Conservation (phyloP, 371 early-diverging fungal genomes). For the Circinella umbellata region DNA sequence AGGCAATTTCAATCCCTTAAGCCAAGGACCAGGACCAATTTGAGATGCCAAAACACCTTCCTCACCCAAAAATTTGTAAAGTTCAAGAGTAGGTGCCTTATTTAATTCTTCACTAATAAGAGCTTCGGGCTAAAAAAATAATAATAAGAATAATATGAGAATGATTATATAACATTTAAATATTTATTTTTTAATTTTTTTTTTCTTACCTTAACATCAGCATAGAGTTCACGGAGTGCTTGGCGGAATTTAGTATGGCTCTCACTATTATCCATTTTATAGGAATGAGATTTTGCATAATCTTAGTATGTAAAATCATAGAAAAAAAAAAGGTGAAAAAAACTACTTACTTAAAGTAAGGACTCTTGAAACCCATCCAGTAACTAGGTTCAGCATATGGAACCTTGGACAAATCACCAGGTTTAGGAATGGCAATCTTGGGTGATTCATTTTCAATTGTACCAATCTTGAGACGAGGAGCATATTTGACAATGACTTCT, state of each 20-base stretch:
- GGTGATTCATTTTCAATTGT: conserved; percentile 42
- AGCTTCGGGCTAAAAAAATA: conserved; percentile 56
- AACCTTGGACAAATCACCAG: conserved; percentile 52
- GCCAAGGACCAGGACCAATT: conserved; percentile 53
- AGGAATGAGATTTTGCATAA: neutral
- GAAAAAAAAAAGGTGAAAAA: too few relatives aligned
- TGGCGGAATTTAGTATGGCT: conserved; percentile 58
- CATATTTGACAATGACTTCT: conserved; percentile 61
- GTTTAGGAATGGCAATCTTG: conserved; percentile 27
- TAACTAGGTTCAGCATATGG: conserved; percentile 67
- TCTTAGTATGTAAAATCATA: neutral
- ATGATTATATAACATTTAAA: too few relatives aligned
- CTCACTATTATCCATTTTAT: conserved; percentile 32
- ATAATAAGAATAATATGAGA: neutral
- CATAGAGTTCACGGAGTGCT: conserved; percentile 41
- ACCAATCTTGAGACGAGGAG: conserved; percentile 49
- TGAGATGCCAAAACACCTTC: conserved; percentile 37
- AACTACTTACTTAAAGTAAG: conserved; percentile 59
- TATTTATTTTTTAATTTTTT: neutral
- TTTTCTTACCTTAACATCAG: conserved; percentile 27
- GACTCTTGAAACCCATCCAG: conserved; percentile 61
- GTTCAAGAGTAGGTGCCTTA: conserved; percentile 46
- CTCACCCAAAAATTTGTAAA: conserved; percentile 49
- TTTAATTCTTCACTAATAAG: conserved; percentile 43
- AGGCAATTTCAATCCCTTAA: conserved; percentile 43